Percentiles rank a stretch among this genome's conserved stretches.
These are phyloP conservation scores for Epichloe gansuensis DNA, from an alignment of 2,329 filamentous ascomycete genomes.

Conservation along the genomic window DNA sequence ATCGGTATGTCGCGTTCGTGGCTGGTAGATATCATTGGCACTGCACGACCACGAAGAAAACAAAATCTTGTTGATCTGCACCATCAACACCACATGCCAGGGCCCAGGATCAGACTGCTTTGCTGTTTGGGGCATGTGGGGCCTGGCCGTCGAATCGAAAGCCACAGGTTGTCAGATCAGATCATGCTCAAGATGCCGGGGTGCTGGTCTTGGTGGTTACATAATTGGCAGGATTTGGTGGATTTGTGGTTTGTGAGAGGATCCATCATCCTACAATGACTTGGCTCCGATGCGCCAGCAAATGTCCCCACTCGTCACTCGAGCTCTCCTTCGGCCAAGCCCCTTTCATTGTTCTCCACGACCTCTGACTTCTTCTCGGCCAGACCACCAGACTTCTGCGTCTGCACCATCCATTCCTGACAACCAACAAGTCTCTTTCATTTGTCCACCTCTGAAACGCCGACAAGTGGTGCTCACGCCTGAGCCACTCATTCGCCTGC, in stretches of 20 bases:
- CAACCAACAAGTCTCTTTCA: not conserved
- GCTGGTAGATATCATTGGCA: too few relatives aligned
- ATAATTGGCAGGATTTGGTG: too few relatives aligned
- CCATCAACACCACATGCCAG: not conserved
- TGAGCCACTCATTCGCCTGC: not conserved
- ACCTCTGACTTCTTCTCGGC: not conserved
- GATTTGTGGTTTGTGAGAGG: too few relatives aligned
- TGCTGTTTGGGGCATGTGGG: not conserved
- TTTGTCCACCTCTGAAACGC: not conserved
- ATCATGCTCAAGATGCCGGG: not conserved
- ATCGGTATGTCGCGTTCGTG: too few relatives aligned
- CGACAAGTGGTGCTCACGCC: not conserved
- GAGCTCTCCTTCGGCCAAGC: not conserved
- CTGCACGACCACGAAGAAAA: too few relatives aligned
- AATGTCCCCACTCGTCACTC: not conserved
- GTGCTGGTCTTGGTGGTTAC: too few relatives aligned
- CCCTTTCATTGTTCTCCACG: not conserved
- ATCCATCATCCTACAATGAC: too few relatives aligned
- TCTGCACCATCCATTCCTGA: not conserved
- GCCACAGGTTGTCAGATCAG: not conserved
- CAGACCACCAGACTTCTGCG: not conserved
- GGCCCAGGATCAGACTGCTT: not conserved
- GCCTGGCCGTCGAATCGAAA: not conserved
- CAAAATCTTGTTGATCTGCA: not conserved
- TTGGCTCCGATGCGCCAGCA: not conserved